Evolutionary conservation across 192 early-diverging fungal species (phyloP).

Genomic region (Backusella liffmaniae): DNA sequence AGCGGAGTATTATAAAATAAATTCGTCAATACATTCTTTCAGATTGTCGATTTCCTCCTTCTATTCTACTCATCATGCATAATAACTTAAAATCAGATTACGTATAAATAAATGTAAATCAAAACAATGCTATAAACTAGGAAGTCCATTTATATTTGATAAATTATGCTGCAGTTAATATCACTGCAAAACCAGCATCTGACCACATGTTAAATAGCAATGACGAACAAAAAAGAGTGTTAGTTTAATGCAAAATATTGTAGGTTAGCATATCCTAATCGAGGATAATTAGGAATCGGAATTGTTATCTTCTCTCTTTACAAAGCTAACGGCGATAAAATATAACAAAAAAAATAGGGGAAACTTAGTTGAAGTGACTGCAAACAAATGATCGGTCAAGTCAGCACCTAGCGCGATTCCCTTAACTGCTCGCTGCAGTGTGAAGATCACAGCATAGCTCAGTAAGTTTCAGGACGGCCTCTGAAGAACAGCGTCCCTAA

Average conservation of each 20-base stretch:
- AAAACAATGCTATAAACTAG: background rate
- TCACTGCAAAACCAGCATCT: background rate
- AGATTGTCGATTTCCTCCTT: background rate
- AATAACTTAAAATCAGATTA: background rate
- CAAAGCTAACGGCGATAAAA: background rate
- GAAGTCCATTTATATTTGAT: background rate
- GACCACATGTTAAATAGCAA: background rate
- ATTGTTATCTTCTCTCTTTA: background rate
- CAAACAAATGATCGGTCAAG: background rate
- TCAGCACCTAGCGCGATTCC: background rate
- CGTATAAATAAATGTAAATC: background rate
- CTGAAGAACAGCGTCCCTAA: background rate
- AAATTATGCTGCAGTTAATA: background rate
- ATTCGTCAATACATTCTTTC: background rate
- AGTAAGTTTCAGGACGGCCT: background rate
- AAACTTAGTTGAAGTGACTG: background rate
- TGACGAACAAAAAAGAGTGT: background rate
- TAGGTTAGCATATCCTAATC: background rate
- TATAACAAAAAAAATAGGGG: background rate
- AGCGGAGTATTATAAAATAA: background rate
- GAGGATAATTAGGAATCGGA: background rate
- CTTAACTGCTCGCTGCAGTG: background rate
- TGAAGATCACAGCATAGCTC: background rate
- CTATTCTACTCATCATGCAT: background rate
- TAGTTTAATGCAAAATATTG: background rate